Evolutionary conservation across 2,329 filamentous ascomycete species (phyloP).

Genomic region (Aureobasidium subglaciale): DNA sequence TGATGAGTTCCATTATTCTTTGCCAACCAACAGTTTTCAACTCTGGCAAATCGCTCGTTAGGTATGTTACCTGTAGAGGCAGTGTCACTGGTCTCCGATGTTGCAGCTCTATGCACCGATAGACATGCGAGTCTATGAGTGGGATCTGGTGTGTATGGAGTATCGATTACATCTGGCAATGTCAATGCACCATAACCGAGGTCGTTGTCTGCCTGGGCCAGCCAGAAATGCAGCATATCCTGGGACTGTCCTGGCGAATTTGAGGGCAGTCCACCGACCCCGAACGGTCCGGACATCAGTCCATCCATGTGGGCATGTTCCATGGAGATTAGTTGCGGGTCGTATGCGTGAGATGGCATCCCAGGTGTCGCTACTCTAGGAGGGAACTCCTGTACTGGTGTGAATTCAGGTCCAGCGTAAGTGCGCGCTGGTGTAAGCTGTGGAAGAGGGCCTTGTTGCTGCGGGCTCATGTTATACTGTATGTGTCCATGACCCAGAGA

Average conservation of each 20-base stretch:
- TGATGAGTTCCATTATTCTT: constrained; percentile 26
- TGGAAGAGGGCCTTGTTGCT: background rate
- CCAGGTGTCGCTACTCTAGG: background rate
- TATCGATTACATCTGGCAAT: constrained; percentile 24
- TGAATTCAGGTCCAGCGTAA: background rate
- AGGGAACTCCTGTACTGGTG: constrained; percentile 5
- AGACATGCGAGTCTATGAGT: constrained; percentile 17
- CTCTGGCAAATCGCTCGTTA: constrained; percentile 32
- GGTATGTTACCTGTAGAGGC: constrained; percentile 32
- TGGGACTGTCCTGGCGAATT: constrained; percentile 12
- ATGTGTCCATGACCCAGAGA: background rate
- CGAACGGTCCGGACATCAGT: constrained; percentile 9
- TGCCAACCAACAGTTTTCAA: constrained; percentile 34
- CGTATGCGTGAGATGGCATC: constrained; percentile 4
- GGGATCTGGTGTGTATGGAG: constrained; percentile 22
- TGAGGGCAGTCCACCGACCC: background rate
- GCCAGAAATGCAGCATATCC: constrained; percentile 19
- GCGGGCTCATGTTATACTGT: constrained; percentile 9
- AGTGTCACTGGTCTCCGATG: constrained; percentile 24
- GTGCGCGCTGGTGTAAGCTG: background rate
- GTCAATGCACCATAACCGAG: constrained; percentile 13
- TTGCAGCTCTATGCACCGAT: background rate
- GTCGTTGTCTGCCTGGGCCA: constrained; percentile 18
- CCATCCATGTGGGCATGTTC: constrained; percentile 3
- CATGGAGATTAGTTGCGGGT: constrained; percentile 10